Evolutionary conservation across 2,329 filamentous ascomycete species (phyloP), one percentile per base, ranked within the genome.

Genomic region (Verticillium albo-atrum): DNA sequence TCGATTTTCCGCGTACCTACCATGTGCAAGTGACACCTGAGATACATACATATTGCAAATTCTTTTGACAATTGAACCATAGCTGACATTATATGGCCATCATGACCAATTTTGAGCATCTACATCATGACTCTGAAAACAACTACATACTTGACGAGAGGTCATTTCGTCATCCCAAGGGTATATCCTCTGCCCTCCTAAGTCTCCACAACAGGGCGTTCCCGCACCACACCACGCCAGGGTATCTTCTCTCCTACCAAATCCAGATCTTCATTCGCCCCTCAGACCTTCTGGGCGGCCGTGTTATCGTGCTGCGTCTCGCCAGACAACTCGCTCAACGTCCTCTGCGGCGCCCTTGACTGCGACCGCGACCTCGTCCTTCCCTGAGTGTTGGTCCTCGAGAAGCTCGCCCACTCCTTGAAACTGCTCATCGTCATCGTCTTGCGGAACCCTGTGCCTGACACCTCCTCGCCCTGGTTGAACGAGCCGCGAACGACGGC

Each of bases 351-450:
- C 27, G 35, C 47, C 12, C 42, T 26, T 3, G 55, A 57, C 15
- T 42, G 37, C 10, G 55, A 57, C 3, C 55, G 55, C 37, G 55
- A 51, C 12, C 55, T 42, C 10, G 25, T 20, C 10, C 55, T 20
- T 6, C 27, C 30, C 27, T 32, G n/a, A 5, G 55, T 51, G 42
- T 57, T 52, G n/a, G 27, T 20, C 23, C 27, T 26, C 55, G 55
- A 57, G 55, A 57, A 57, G 0, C 75, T 76, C 3, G 74, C 74
- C 77, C 77, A 79, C 15, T 75, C 77, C 71, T 76, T 77, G 63
- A 84, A 76, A 65, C 80, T 83, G 37, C 79, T 78, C 64, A 83
- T 76, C 61, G 79, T 82, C 69, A 84, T 73, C 23, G 78, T 79
- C 66, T 75, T 79, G 62, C 73, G 77, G 55, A 75, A 72, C 5